These are phyloP conservation scores for Pichia kudriavzevii DNA, from an alignment of 1,139 yeast species.

Conservation along the genomic window DNA sequence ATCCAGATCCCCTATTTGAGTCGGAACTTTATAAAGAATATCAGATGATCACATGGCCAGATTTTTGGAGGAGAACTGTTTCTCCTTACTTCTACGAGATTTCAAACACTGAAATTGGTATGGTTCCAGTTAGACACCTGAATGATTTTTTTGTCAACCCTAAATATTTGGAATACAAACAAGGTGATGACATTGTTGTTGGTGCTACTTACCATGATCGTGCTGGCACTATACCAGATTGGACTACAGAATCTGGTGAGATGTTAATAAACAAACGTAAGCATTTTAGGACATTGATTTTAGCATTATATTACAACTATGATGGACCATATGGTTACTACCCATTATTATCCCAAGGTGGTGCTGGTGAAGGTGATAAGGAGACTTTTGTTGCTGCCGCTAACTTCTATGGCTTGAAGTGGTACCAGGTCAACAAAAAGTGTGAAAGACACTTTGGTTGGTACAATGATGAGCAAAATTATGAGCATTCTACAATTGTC, in stretches of 20 bases:
- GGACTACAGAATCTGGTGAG: conserved; percentile 57
- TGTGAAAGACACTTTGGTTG: conserved; percentile 24
- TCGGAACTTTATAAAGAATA: conserved; percentile 30
- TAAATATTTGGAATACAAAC: conserved; percentile 13
- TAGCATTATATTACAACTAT: conserved; percentile 49
- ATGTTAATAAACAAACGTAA: conserved; percentile 42
- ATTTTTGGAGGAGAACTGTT: conserved; percentile 56
- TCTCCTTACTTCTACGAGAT: conserved; percentile 50
- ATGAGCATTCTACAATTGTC: conserved; percentile 40
- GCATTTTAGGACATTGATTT: conserved; percentile 43
- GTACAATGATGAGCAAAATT: conserved; percentile 24
- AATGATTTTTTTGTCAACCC: conserved; percentile 23
- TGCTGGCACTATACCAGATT: conserved; percentile 50
- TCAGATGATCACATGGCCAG: conserved; percentile 49
- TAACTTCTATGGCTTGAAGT: conserved; percentile 40
- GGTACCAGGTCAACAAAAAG: conserved; percentile 43
- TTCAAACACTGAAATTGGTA: conserved; percentile 36
- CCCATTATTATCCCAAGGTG: conserved; percentile 47
- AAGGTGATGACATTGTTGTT: conserved; percentile 18
- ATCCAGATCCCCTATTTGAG: conserved; percentile 42
- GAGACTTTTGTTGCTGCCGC: conserved; percentile 60
- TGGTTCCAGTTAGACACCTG: conserved; percentile 25
- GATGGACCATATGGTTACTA: conserved; percentile 50
- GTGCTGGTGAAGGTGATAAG: conserved; percentile 58
- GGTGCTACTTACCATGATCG: conserved; percentile 38